phyloP scores from a whole-genome alignment of 306 rosid genomes.

The Dalbergia oliveri region DNA sequence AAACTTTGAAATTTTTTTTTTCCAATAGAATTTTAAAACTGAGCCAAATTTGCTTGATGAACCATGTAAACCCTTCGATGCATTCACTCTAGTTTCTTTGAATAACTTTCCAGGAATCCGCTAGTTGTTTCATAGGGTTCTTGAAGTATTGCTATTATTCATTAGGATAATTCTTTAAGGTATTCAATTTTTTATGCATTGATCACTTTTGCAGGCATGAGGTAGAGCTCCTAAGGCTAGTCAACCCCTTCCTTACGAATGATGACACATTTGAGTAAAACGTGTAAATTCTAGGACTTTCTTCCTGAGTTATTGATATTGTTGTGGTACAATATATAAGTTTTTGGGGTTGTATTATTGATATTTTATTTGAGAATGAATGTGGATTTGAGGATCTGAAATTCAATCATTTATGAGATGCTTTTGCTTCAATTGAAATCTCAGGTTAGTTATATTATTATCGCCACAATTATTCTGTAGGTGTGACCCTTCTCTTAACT shows the following conservation, averaged over 20 bases:
- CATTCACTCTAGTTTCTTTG: no score
- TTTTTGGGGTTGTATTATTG: not conserved
- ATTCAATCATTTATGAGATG: no score
- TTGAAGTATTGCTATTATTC: not conserved
- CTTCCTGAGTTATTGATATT: conserved; percentile 18
- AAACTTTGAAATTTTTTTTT: no score
- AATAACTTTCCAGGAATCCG: no score
- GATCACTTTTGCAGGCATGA: conserved; percentile 63
- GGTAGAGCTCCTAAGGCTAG: conserved; percentile 73
- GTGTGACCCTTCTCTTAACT: no score
- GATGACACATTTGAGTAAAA: conserved; percentile 71
- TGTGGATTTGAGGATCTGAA: no score
- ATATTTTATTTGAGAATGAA: not conserved
- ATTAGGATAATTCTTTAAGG: not conserved
- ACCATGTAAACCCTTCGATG: no score
- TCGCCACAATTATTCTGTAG: no score
- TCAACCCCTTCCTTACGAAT: conserved; percentile 88
- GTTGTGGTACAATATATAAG: conserved; percentile 12
- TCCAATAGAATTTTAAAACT: no score
- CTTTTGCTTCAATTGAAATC: no score
- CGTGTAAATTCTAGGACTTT: not conserved
- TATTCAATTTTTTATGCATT: not conserved
- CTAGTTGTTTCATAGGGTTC: not conserved
- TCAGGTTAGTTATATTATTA: no score
- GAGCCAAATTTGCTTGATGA: no score